These are phyloP conservation scores for Phyllosticta citribraziliensis DNA, from an alignment of 2,329 filamentous ascomycete genomes.

Conservation along the genomic window DNA sequence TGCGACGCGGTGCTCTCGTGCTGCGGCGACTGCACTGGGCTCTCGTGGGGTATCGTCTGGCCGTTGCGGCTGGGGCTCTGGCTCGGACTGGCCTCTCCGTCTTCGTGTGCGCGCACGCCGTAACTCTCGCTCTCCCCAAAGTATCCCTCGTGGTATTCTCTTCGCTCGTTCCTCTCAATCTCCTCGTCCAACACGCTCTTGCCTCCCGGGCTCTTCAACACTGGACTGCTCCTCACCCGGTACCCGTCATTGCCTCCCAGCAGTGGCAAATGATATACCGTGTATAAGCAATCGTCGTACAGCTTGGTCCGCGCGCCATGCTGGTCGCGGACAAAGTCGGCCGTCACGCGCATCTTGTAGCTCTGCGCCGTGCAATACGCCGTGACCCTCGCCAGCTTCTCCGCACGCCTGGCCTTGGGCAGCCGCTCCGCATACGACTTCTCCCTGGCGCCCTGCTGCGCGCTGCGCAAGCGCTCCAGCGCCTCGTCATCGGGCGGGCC, in stretches of 20 bases:
- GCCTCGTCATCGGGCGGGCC: constrained; percentile 61
- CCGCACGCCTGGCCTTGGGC: constrained; percentile 76
- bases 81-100: constrained; percentile 19
- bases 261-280: constrained; percentile 85
- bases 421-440: constrained; percentile 93
- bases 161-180: constrained; percentile 83
- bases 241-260: constrained; percentile 80
- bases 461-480: constrained; percentile 53
- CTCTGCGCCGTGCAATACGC: constrained; percentile 94
- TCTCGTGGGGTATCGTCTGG: constrained; percentile 6
- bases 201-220: constrained; percentile 84
- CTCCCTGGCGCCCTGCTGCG: constrained; percentile 52
- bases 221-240: constrained; percentile 77
- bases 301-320: constrained; percentile 90
- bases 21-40: constrained; percentile 3
- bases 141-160: constrained; percentile 87
- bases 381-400: constrained; percentile 81
- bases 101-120: constrained; percentile 30
- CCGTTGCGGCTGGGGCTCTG: constrained; percentile 13
- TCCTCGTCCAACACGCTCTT: constrained; percentile 90
- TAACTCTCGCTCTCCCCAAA: constrained; percentile 62
- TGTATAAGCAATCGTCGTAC: constrained; percentile 96
- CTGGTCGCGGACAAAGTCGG: constrained; percentile 75
- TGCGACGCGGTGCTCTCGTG: neutral
- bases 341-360: constrained; percentile 82